Conservation (phyloP, 345 rosid genomes). For the Hypericum androsaemum region DNA sequence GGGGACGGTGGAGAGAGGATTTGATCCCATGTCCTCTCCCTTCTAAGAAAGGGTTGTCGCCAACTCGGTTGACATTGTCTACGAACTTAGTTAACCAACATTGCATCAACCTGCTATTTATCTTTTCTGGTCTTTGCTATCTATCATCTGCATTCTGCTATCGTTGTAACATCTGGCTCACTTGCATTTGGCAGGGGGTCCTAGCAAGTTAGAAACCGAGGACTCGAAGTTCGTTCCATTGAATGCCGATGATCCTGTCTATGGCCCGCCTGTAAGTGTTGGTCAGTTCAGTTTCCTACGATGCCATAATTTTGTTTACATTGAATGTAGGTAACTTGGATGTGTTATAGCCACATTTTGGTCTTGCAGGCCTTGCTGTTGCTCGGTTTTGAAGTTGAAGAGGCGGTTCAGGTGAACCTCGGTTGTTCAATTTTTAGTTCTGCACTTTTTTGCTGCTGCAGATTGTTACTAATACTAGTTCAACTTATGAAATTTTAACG, state of each 20-base stretch:
- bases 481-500: not conserved
- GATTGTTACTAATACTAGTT: not conserved
- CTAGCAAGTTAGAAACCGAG: conserved; percentile 35
- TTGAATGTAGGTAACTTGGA: not conserved
- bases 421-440: not conserved
- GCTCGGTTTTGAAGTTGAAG: conserved; percentile 58
- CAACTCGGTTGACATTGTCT: too few relatives aligned
- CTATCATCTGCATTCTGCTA: too few relatives aligned
- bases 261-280: conserved; percentile 87
- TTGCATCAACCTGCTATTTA: too few relatives aligned
- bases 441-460: not conserved
- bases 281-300: conserved; percentile 22
- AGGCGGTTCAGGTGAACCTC: conserved; percentile 48
- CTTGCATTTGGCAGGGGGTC: conserved; percentile 31
- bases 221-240: conserved; percentile 78
- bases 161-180: too few relatives aligned
- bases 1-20: too few relatives aligned
- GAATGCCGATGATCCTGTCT: conserved; percentile 54
- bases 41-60: too few relatives aligned
- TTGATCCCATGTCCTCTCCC: too few relatives aligned
- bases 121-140: too few relatives aligned
- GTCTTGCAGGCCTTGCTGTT: conserved; percentile 58
- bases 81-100: too few relatives aligned
- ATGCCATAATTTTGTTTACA: not conserved
- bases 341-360: not conserved